Evolutionary conservation across 2,329 filamentous ascomycete genomes (phyloP).

Genomic region (Fusarium anguioides): DNA sequence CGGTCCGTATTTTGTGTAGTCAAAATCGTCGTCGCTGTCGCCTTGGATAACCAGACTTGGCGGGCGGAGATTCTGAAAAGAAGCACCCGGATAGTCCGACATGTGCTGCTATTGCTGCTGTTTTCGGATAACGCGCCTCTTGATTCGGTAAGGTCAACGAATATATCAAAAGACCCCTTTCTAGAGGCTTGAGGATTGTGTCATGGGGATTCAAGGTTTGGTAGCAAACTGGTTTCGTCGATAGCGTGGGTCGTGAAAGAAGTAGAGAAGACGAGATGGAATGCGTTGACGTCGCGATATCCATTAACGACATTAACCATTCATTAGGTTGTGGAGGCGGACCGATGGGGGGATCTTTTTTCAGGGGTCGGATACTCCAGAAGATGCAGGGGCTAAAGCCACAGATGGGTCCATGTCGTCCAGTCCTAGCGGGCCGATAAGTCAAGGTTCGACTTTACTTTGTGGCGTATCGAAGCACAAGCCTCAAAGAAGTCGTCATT

Average conservation of each 20-base stretch:
- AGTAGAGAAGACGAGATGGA: constrained; percentile 21
- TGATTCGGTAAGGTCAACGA: constrained; percentile 22
- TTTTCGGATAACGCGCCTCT: constrained; percentile 33
- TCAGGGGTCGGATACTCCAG: constrained; percentile 31
- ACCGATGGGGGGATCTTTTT: constrained; percentile 26
- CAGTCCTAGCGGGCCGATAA: background rate
- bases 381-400: constrained; percentile 37
- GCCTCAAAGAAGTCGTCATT: constrained; percentile 32
- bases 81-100: constrained; percentile 38
- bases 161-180: background rate
- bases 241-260: constrained; percentile 24
- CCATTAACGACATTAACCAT: constrained; percentile 8
- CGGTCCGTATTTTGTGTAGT: constrained; percentile 1
- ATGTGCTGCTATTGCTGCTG: constrained; percentile 35
- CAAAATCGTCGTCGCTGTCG: constrained; percentile 34
- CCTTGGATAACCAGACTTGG: constrained; percentile 43
- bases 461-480: constrained; percentile 20
- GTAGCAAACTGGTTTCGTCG: constrained; percentile 27
- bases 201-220: constrained; percentile 16
- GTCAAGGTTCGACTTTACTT: background rate
- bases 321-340: constrained; percentile 24
- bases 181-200: background rate
- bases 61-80: constrained; percentile 39
- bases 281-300: constrained; percentile 38
- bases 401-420: constrained; percentile 23